Percentiles rank a stretch among this genome's conserved stretches.
phyloP scores from a whole-genome alignment of 306 rosid genomes.

The Ziziphus jujuba region DNA sequence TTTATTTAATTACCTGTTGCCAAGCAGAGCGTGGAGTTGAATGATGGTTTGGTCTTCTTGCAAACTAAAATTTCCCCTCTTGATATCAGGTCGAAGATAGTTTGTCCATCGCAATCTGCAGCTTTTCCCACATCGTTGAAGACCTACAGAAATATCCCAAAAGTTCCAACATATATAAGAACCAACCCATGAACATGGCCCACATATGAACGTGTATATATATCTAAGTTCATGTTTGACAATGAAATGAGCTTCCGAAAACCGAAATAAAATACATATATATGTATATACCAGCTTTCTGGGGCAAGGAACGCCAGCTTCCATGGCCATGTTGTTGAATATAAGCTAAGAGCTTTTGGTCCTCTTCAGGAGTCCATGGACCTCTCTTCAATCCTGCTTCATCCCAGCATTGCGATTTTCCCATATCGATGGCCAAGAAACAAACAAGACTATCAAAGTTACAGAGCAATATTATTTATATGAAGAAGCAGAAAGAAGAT shows the following conservation, averaged over 20 bases:
- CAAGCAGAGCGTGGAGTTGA: constrained; percentile 31
- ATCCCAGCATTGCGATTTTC: constrained; percentile 51
- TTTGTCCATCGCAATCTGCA: constrained; percentile 31
- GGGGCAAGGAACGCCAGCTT: constrained; percentile 66
- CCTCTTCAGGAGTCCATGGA: constrained; percentile 65
- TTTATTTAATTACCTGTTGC: constrained; percentile 19
- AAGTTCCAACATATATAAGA: no score
- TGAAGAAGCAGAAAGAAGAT: no score
- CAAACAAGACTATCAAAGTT: no score
- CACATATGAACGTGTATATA: no score
- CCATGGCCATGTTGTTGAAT: constrained; percentile 61
- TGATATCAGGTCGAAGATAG: constrained; percentile 25
- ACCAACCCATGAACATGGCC: no score
- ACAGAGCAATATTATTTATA: no score
- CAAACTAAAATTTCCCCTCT: constrained; percentile 22
- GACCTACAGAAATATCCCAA: constrained; percentile 4
- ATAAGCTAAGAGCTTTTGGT: constrained; percentile 54
- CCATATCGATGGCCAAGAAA: constrained; percentile 28
- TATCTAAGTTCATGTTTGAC: background rate
- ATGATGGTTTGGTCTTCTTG: constrained; percentile 25
- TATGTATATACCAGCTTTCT: constrained; percentile 46
- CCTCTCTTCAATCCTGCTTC: constrained; percentile 54
- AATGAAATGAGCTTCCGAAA: background rate
- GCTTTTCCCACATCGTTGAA: constrained; percentile 35
- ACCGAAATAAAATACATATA: background rate